Conservation (phyloP, 208 protist genomes). For the Acanthamoeba healyi region DNA sequence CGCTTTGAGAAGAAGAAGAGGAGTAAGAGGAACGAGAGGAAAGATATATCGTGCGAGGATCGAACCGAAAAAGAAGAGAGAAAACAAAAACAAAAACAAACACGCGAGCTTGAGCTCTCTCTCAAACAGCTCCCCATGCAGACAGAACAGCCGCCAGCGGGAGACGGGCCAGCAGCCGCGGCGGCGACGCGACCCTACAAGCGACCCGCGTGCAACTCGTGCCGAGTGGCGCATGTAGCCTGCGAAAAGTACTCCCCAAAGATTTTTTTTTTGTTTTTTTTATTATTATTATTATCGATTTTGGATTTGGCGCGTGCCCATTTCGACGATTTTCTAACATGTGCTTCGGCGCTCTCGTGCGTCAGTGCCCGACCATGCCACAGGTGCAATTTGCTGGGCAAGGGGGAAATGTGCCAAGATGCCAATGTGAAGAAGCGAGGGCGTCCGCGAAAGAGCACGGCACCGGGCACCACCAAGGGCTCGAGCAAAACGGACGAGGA, state of each 20-base stretch:
- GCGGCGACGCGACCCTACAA: neutral
- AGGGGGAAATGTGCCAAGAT: conserved; percentile 18
- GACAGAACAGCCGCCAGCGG: neutral
- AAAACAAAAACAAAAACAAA: neutral
- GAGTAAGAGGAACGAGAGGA: neutral
- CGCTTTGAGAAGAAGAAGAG: neutral
- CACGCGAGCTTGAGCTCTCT: no score
- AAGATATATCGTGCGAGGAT: neutral
- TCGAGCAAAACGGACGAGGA: conserved; percentile 15
- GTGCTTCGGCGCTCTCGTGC: no score
- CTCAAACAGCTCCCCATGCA: neutral
- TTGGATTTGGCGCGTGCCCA: neutral
- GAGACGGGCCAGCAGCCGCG: neutral
- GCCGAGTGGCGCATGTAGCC: conserved; percentile 2
- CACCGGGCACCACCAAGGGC: neutral
- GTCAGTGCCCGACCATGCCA: neutral
- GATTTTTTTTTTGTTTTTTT: neutral
- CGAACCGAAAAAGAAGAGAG: neutral
- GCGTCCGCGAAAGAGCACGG: conserved; percentile 1
- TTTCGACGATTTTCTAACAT: neutral
- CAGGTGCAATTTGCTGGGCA: neutral
- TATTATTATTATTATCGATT: neutral
- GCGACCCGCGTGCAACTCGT: conserved; percentile 38
- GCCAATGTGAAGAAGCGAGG: conserved; percentile 47
- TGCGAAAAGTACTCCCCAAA: conserved; percentile 38